Evolutionary conservation across 2,329 filamentous ascomycete genomes (phyloP).

Genomic region (Trichophyton benhamiae): DNA sequence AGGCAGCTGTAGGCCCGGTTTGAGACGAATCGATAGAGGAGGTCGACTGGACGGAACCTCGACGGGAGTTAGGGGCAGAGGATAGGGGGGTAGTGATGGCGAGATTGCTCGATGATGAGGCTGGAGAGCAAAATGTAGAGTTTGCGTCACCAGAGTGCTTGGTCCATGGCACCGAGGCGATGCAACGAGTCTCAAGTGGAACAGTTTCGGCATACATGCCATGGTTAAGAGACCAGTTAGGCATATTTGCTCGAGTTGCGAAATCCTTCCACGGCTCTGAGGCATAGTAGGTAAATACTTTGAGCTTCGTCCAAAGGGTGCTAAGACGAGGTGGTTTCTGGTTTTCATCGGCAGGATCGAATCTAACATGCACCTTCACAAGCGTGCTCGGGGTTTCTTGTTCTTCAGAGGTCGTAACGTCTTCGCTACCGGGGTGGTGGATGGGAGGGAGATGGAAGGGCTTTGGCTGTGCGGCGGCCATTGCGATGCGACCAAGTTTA

Average conservation of each 20-base stretch:
- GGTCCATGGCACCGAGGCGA: conserved; percentile 46
- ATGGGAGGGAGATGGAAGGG: conserved; percentile 37
- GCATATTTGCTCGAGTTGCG: conserved; percentile 33
- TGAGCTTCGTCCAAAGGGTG: conserved; percentile 43
- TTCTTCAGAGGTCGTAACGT: conserved; percentile 18
- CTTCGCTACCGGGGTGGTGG: conserved; percentile 17
- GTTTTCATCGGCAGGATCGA: conserved; percentile 43
- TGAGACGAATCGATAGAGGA: conserved; percentile 22
- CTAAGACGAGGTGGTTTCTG: conserved; percentile 43
- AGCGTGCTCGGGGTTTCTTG: conserved; percentile 38
- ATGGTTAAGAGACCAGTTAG: conserved; percentile 34
- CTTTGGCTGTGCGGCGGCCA: conserved; percentile 47
- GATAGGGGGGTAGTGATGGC: conserved; percentile 12
- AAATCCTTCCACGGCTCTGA: conserved; percentile 39
- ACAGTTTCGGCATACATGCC: conserved; percentile 43
- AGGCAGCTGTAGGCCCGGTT: conserved; percentile 28
- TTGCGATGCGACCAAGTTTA: conserved; percentile 46
- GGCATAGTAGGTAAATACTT: conserved; percentile 46
- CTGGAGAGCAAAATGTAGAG: conserved; percentile 28
- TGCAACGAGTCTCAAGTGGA: conserved; percentile 42
- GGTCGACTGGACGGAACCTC: conserved; percentile 16
- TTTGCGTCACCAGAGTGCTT: conserved; percentile 32
- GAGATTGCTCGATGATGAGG: conserved; percentile 24
- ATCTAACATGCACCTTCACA: conserved; percentile 46
- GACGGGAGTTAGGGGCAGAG: conserved; percentile 18